Evolutionary conservation across 257 asterid genomes (phyloP).

Genomic region (Solanum clarkiae): DNA sequence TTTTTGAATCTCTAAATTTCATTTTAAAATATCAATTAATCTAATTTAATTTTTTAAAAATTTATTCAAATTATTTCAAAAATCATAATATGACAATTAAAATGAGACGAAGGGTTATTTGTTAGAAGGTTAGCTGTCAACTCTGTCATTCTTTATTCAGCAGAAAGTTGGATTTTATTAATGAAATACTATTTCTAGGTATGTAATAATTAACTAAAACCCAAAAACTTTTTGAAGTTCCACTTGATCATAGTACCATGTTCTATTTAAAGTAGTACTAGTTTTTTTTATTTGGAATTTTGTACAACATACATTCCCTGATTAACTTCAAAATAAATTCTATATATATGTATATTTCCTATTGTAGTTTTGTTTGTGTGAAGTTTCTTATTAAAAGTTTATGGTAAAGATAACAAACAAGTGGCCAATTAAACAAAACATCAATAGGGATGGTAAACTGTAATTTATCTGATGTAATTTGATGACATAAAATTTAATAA

Average conservation of each 20-base stretch:
- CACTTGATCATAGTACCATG: neutral
- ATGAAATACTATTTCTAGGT: neutral
- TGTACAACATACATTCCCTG: neutral
- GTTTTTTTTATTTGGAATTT: neutral
- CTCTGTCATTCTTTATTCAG: neutral
- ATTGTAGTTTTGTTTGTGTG: neutral
- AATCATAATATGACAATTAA: too few relatives aligned
- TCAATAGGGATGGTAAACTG: too few relatives aligned
- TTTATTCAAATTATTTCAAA: too few relatives aligned
- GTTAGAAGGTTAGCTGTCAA: conserved; percentile 10
- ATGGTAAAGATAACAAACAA: neutral
- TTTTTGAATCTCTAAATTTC: too few relatives aligned
- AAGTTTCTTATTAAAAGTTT: neutral
- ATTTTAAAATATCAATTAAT: too few relatives aligned
- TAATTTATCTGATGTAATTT: too few relatives aligned
- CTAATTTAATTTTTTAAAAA: too few relatives aligned
- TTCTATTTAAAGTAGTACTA: neutral
- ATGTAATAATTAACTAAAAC: neutral
- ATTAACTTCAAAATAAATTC: neutral
- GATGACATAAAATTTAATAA: too few relatives aligned
- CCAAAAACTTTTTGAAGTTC: neutral
- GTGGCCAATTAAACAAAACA: neutral
- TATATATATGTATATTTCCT: neutral
- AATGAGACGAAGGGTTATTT: too few relatives aligned
- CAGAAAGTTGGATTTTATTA: conserved; percentile 8